Percentiles rank a stretch among this genome's conserved stretches.
phyloP scores from a whole-genome alignment of 192 early-diverging fungal species.

The Gamsiella multidivaricata region DNA sequence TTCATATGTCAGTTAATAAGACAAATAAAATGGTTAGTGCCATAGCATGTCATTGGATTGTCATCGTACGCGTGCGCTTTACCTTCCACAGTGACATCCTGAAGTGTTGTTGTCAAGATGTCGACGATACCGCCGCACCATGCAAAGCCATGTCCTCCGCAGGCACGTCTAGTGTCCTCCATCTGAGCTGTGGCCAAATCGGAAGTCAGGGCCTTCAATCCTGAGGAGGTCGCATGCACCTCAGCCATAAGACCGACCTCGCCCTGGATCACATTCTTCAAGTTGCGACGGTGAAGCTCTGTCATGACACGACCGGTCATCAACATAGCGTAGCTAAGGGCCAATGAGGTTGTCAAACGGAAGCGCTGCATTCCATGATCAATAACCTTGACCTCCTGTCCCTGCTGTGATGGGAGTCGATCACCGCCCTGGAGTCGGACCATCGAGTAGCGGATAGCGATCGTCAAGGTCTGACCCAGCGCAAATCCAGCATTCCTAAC shows the following conservation, averaged over 20 bases:
- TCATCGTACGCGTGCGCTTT: too few relatives aligned
- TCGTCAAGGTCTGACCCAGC: slow-evolving; percentile 71
- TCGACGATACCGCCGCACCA: slow-evolving; percentile 41
- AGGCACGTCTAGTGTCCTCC: slow-evolving; percentile 39
- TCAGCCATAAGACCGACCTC: slow-evolving; percentile 65
- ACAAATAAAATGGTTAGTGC: too few relatives aligned
- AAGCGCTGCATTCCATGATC: slow-evolving; percentile 90
- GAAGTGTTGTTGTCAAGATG: slow-evolving; percentile 38
- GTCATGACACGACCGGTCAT: slow-evolving; percentile 82
- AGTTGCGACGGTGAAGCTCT: slow-evolving; percentile 73
- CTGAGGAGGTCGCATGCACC: slow-evolving; percentile 84
- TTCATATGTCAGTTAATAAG: neutral
- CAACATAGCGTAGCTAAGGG: slow-evolving; percentile 84
- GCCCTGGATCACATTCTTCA: slow-evolving; percentile 64
- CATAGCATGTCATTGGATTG: too few relatives aligned
- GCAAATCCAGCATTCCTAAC: slow-evolving; percentile 68
- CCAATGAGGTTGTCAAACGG: slow-evolving; percentile 81
- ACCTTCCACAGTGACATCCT: slow-evolving; percentile 41
- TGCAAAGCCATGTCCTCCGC: slow-evolving; percentile 47
- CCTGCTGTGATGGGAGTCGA: slow-evolving; percentile 55
- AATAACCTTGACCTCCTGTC: slow-evolving; percentile 79
- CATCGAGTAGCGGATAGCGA: slow-evolving; percentile 89
- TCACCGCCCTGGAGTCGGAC: slow-evolving; percentile 78
- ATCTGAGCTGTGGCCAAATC: slow-evolving; percentile 37
- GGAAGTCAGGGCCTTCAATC: slow-evolving; percentile 87